Conservation (phyloP, 306 rosid genomes). For the Corylus heterophylla region DNA sequence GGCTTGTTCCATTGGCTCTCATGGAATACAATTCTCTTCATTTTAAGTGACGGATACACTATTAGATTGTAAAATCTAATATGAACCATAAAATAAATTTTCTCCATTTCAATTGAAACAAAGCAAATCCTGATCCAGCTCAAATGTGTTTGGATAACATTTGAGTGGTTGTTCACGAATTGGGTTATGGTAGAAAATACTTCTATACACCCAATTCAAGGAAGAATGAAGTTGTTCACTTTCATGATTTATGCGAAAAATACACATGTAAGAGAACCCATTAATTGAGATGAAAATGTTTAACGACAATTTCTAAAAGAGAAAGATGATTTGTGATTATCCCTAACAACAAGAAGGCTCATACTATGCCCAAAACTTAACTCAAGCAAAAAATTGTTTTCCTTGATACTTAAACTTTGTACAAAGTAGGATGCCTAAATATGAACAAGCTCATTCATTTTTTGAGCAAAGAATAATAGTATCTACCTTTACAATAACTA, state of each 20-base stretch:
- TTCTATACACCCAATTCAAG: background rate
- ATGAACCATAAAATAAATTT: too few relatives aligned
- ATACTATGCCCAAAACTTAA: background rate
- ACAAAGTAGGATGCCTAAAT: conserved; percentile 21
- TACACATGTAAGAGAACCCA: too few relatives aligned
- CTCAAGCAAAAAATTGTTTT: conserved; percentile 16
- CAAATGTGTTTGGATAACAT: background rate
- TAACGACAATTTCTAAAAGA: too few relatives aligned
- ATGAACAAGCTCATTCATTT: conserved; percentile 43
- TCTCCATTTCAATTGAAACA: too few relatives aligned
- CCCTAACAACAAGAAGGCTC: background rate
- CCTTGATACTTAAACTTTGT: conserved; percentile 41
- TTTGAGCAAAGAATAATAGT: conserved; percentile 51
- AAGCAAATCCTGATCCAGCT: background rate
- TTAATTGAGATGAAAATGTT: too few relatives aligned
- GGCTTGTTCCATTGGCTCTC: background rate
- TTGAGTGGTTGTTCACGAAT: background rate
- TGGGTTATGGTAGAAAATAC: background rate
- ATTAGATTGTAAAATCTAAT: too few relatives aligned
- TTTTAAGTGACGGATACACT: too few relatives aligned
- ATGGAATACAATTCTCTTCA: too few relatives aligned
- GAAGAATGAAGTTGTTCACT: too few relatives aligned
- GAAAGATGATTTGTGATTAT: background rate
- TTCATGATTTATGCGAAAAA: too few relatives aligned
- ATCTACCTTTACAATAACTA: background rate